Evolutionary conservation across 331 rosid genomes (phyloP), one percentile per base, ranked within the genome.

Genomic region (Pyracantha coccinea): DNA sequence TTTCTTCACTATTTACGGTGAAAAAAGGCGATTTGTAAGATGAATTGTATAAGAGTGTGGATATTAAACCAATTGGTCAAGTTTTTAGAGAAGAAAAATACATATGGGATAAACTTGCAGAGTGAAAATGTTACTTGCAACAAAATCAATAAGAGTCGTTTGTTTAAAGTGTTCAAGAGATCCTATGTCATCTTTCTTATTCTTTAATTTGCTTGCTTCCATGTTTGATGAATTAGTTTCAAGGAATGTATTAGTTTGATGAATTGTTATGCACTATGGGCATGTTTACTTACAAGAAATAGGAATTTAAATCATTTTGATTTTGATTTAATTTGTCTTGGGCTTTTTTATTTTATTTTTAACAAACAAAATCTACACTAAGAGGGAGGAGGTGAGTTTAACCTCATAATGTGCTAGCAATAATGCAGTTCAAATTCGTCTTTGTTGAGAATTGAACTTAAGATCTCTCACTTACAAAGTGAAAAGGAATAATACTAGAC

Each of bases 1-100:
- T 35, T 71, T 68, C 57, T 72, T 71, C 47, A 82, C 25, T 20
- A 71, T 71, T 24, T 14, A 7, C 6, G 33, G 21, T 32, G 76
- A 57, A 57, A 21, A 72, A 72, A 55, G 57, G 45, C 19, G 54
- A 21, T 47, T 59, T 44, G 41, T 8, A 59, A 68, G 53, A 28
- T 20, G 41, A 68, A 45, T 44, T 76, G 38, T 71, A 12, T 50
- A 31, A 59, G 17, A 68, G 63, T 5, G 17, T 66, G 17, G 24
- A 68, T 45, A 4, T 19, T 20, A 29, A 79, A 66, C 47, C 52
- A 45, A 27, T 45, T 45, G 27, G 78, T 72, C 15, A 78, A 55
- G 32, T 28, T 52, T 33, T 41, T 14, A 20, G 54, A 63, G 61
- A 74, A 38, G 25, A 21, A 72, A 38, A 29, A 64, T 69, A 35